A percentile compares a stretch with the other conserved stretches of the same genome.
phyloP scores from a whole-genome alignment of 2,329 filamentous ascomycete species.

The Arthrobotrys megalospora region DNA sequence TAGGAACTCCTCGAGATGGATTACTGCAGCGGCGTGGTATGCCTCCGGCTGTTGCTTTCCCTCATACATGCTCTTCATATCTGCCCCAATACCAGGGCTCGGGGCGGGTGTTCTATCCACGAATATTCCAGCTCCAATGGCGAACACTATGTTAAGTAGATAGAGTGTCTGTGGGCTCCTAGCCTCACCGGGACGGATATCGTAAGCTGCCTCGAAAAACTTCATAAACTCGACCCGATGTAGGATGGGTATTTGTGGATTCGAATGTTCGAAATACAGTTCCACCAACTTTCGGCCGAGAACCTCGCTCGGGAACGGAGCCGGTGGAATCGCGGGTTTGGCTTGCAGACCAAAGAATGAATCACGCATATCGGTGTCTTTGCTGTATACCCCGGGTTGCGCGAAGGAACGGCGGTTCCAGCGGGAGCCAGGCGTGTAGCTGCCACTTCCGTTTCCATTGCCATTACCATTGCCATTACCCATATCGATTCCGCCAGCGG shows the following conservation, averaged over 20 bases:
- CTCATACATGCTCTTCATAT: constrained; percentile 39
- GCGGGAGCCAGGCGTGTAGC: constrained; percentile 68
- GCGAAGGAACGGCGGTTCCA: constrained; percentile 66
- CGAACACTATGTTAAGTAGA: constrained; percentile 96
- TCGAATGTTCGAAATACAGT: constrained; percentile 95
- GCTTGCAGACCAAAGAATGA: constrained; percentile 98
- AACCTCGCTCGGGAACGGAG: constrained; percentile 83
- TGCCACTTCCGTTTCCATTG: constrained; percentile 19
- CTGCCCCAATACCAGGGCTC: constrained; percentile 60
- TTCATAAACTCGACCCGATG: constrained; percentile 91
- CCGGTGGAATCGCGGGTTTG: constrained; percentile 86
- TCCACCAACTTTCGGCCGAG: constrained; percentile 81
- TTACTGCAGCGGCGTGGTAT: constrained; percentile 94
- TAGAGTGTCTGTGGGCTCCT: constrained; percentile 80
- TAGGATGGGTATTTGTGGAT: constrained; percentile 93
- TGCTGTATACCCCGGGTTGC: constrained; percentile 66
- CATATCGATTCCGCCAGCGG: constrained; percentile 36
- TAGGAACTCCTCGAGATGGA: constrained; percentile 89
- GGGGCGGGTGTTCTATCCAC: constrained; percentile 72
- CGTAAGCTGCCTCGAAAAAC: constrained; percentile 86
- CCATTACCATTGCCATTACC: constrained; percentile 53
- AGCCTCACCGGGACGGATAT: constrained; percentile 73
- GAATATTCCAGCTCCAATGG: constrained; percentile 94
- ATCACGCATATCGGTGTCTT: constrained; percentile 88
- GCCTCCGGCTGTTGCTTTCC: constrained; percentile 82